Percentiles rank a stretch among this genome's conserved stretches.
Conservation (phyloP, 768 basidiomycete genomes). For the Filobasidium floriforme region DNA sequence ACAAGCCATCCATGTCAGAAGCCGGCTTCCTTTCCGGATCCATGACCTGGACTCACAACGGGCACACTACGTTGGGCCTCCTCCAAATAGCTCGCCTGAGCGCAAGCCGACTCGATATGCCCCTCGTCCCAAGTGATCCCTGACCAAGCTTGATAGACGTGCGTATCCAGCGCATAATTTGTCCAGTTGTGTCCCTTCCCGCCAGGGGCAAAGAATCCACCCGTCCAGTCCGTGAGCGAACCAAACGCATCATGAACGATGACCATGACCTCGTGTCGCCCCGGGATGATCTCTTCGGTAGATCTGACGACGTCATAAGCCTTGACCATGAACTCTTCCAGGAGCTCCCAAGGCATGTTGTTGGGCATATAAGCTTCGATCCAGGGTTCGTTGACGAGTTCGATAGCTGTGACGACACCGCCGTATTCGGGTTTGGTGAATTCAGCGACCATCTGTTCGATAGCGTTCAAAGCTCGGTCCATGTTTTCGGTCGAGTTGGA, state of each 20-base stretch:
- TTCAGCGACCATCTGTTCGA: slow-evolving; percentile 32
- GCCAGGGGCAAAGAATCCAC: slow-evolving; percentile 5
- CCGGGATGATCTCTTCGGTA: slow-evolving; percentile 26
- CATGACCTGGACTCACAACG: slow-evolving; percentile 24
- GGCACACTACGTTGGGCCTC: slow-evolving; percentile 31
- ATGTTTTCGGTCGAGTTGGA: slow-evolving; percentile 29
- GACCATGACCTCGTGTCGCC: slow-evolving; percentile 30
- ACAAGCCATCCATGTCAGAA: no score
- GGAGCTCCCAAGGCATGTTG: slow-evolving; percentile 32
- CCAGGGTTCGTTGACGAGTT: slow-evolving; percentile 28
- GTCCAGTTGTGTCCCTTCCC: slow-evolving; percentile 31
- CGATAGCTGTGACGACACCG: slow-evolving; percentile 36
- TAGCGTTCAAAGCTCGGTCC: slow-evolving; percentile 32
- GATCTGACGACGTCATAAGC: slow-evolving; percentile 31
- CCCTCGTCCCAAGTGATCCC: slow-evolving; percentile 28
- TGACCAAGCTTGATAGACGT: slow-evolving; percentile 33
- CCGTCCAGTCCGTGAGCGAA: slow-evolving; percentile 33
- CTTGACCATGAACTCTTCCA: slow-evolving; percentile 30
- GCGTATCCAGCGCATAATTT: slow-evolving; percentile 38
- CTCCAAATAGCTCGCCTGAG: slow-evolving; percentile 17
- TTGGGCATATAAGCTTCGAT: slow-evolving; percentile 30
- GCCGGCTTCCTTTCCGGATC: no score
- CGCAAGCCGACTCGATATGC: slow-evolving; percentile 34
- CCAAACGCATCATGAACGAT: slow-evolving; percentile 40
- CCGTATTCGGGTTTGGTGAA: slow-evolving; percentile 32